Conservation (phyloP, 1,284 basidiomycete species). For the Boletus mariae region DNA sequence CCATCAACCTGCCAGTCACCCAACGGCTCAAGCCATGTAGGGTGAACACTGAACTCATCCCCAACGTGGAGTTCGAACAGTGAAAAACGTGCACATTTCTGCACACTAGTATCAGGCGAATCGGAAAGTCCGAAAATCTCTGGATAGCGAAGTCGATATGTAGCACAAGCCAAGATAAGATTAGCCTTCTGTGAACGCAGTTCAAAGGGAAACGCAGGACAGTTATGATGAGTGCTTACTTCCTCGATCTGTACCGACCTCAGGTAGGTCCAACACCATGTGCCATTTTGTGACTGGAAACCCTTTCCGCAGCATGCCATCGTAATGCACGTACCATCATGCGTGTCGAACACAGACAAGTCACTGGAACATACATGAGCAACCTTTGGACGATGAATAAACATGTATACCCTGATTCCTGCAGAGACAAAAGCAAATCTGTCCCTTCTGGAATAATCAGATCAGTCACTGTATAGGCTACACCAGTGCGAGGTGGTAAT, state of each 20-base stretch:
- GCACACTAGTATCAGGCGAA: conserved; percentile 6
- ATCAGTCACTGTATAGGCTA: conserved; percentile 40
- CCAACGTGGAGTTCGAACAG: conserved; percentile 45
- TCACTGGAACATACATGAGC: conserved; percentile 32
- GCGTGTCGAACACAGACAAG: conserved; percentile 40
- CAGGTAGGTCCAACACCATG: conserved; percentile 19
- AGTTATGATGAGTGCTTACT: conserved; percentile 5
- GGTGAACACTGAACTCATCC: conserved; percentile 34
- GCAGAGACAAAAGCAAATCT: conserved; percentile 47
- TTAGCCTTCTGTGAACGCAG: conserved; percentile 12
- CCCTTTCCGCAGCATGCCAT: conserved; percentile 24
- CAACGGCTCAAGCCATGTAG: conserved; percentile 43
- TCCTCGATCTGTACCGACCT: conserved; percentile 23
- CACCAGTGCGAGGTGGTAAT: conserved; percentile 44
- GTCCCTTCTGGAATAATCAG: conserved; percentile 43
- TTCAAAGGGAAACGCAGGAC: neutral
- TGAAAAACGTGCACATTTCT: conserved; percentile 31
- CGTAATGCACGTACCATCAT: conserved; percentile 43
- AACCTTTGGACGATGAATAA: neutral
- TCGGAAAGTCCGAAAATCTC: conserved; percentile 26
- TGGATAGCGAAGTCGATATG: conserved; percentile 15
- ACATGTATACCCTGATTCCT: conserved; percentile 34
- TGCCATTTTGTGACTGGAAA: conserved; percentile 1
- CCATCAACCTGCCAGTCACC: conserved; percentile 57
- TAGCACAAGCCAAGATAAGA: conserved; percentile 29